Evolutionary conservation across 345 rosid species (phyloP).

Genomic region (Pugionium dolabratum): DNA sequence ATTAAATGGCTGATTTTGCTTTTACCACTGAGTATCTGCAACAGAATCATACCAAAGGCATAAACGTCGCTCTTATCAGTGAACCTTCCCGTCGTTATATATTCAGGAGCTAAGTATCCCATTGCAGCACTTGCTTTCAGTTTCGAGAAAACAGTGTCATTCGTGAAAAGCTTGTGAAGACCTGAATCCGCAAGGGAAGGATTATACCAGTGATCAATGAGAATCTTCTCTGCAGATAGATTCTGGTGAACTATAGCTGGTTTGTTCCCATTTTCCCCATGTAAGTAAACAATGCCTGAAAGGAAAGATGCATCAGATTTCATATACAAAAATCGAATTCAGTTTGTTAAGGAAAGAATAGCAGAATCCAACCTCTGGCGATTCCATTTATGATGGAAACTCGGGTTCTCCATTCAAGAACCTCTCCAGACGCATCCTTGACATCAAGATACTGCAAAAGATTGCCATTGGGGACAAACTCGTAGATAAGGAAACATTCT

Average conservation of each 20-base stretch:
- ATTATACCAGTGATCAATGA: conserved; percentile 62
- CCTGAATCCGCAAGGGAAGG: conserved; percentile 83
- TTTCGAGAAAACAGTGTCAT: conserved; percentile 80
- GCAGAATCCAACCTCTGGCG: conserved; percentile 65
- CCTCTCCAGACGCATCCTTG: conserved; percentile 52
- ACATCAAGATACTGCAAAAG: conserved; percentile 76
- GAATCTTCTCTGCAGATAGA: conserved; percentile 80
- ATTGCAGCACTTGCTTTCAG: conserved; percentile 96
- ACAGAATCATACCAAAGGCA: conserved; percentile 75
- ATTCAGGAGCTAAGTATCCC: conserved; percentile 98
- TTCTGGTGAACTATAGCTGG: conserved; percentile 77
- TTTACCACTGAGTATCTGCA: conserved; percentile 84
- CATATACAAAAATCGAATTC: background rate
- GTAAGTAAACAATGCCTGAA: conserved; percentile 76
- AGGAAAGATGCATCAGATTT: background rate
- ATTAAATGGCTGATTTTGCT: conserved; percentile 47
- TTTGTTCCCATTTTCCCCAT: conserved; percentile 63
- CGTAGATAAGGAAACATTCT: conserved; percentile 85
- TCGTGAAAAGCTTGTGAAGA: conserved; percentile 84
- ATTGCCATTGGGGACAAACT: conserved; percentile 81
- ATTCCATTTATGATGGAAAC: conserved; percentile 73
- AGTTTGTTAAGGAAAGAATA: too few species aligned
- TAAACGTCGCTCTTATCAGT: conserved; percentile 89
- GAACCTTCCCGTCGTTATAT: conserved; percentile 80
- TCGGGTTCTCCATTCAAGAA: conserved; percentile 89